Percentiles rank a stretch among this genome's conserved stretches.
Conservation (phyloP, 2,329 filamentous ascomycete genomes). For the Alternaria arborescens region DNA sequence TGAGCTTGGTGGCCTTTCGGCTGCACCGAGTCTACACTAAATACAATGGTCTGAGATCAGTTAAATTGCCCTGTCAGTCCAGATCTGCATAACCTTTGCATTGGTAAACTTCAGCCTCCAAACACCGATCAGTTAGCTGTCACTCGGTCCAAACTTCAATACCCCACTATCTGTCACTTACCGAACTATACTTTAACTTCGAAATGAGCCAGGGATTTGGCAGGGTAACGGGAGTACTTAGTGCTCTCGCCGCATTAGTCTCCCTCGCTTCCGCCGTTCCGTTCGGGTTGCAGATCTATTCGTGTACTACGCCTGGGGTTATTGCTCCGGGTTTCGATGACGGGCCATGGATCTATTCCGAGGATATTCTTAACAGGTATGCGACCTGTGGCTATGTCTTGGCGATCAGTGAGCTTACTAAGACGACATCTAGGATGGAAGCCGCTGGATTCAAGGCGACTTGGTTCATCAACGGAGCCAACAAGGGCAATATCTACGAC, state of each 20-base stretch:
- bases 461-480: constrained; percentile 11
- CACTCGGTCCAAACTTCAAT: too few relatives aligned
- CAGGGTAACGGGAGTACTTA: not conserved
- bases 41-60: not conserved
- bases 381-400: not conserved
- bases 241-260: not conserved
- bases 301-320: constrained; percentile 2
- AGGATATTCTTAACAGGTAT: constrained; percentile 4
- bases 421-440: not conserved
- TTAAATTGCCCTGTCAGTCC: not conserved
- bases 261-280: not conserved
- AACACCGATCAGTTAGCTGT: not conserved
- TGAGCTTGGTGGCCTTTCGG: too few relatives aligned
- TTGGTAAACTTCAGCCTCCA: not conserved
- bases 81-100: not conserved
- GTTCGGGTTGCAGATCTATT: constrained; percentile 8
- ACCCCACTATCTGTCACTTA: too few relatives aligned
- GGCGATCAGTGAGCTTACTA: not conserved
- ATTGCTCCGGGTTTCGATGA: constrained; percentile 11
- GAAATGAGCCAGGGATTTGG: too few relatives aligned
- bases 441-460: constrained; percentile 6
- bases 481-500: constrained; percentile 5
- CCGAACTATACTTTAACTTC: too few relatives aligned
- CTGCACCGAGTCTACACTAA: too few relatives aligned
- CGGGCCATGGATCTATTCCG: constrained; percentile 6